A percentile compares a stretch with the other conserved stretches of the same genome.
Conservation (phyloP, 108 stramenopile species). For the Nitzschia sp. region DNA sequence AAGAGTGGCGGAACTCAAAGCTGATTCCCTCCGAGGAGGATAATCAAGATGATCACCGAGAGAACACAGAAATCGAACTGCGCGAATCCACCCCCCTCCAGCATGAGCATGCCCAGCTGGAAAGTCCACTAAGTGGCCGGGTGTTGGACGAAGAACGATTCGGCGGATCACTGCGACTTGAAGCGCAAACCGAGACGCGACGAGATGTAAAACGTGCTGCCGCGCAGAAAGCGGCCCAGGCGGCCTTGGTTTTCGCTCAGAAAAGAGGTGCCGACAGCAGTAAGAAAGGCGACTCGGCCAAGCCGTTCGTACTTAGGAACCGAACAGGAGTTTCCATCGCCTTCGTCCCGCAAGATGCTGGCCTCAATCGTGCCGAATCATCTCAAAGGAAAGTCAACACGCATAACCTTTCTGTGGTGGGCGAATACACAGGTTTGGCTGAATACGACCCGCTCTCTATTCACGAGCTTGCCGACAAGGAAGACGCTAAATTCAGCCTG, state of each 20-base stretch:
- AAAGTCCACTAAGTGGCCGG: background rate
- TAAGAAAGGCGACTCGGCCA: constrained; percentile 48
- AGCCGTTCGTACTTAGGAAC: constrained; percentile 70
- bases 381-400: background rate
- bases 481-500: constrained; percentile 59
- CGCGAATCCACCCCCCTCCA: background rate
- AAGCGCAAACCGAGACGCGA: background rate
- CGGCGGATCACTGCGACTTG: background rate
- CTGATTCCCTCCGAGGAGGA: background rate
- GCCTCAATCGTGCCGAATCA: background rate
- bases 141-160: background rate
- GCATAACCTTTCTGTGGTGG: constrained; percentile 10
- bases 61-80: constrained; percentile 2
- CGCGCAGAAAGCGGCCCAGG: constrained; percentile 45
- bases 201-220: constrained; percentile 16
- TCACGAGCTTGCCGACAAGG: constrained; percentile 37
- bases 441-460: constrained; percentile 25
- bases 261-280: constrained; percentile 45
- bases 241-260: constrained; percentile 54
- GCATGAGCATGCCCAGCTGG: background rate
- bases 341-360: constrained; percentile 39
- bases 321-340: constrained; percentile 56
- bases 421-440: constrained; percentile 35
- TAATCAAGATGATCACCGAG: background rate
- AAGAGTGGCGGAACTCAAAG: constrained; percentile 40